phyloP scores from a whole-genome alignment of 148 eudicot genomes.

The Dysphania ambrosioides region DNA sequence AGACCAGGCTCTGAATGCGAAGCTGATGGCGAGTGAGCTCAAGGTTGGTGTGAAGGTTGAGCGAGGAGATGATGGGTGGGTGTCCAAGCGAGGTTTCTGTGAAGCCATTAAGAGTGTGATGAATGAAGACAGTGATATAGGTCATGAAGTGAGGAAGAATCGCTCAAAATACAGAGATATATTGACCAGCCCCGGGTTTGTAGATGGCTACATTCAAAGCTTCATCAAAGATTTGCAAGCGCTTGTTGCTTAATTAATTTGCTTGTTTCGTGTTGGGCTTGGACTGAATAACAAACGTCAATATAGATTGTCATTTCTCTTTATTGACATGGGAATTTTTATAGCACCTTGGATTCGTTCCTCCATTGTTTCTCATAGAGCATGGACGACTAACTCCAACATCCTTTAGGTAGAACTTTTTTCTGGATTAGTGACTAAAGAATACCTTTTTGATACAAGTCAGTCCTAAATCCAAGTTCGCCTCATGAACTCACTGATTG shows the following conservation, averaged over 20 bases:
- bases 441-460: too few species aligned
- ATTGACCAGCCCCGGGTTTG: neutral
- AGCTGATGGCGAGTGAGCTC: conserved; percentile 3
- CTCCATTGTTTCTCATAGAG: too few species aligned
- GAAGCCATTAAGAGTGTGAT: conserved; percentile 6
- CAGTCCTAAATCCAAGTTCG: too few species aligned
- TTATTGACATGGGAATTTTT: too few species aligned
- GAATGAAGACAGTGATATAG: conserved; percentile 15
- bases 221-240: conserved; percentile 15
- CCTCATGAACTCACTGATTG: too few species aligned
- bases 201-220: conserved; percentile 1
- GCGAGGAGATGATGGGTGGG: conserved; percentile 12
- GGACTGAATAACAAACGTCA: too few species aligned
- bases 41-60: conserved; percentile 22
- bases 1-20: conserved; percentile 11
- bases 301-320: too few species aligned
- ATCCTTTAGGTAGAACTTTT: too few species aligned
- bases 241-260: neutral
- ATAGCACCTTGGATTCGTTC: too few species aligned
- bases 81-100: neutral
- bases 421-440: too few species aligned
- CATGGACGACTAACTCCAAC: too few species aligned
- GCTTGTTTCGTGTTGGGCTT: too few species aligned
- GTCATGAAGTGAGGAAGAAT: conserved; percentile 12
- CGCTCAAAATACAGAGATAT: conserved; percentile 11